These are phyloP conservation scores for Saccharomycopsis sp. DNA, from an alignment of 805 yeast species.

Conservation along the genomic window DNA sequence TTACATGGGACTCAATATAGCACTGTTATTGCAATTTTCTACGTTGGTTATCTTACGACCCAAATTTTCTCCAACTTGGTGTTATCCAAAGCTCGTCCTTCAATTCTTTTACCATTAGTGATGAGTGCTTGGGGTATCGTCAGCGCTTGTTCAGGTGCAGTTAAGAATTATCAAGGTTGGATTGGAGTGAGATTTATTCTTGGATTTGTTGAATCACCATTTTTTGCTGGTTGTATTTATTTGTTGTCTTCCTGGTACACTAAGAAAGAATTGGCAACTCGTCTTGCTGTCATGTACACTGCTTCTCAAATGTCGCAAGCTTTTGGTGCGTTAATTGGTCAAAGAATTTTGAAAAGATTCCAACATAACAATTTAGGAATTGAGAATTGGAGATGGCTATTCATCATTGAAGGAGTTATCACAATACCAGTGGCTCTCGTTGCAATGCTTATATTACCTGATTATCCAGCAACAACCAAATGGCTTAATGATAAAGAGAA, in stretches of 20 bases:
- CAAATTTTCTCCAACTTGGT: conserved; percentile 42
- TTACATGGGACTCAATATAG: conserved; percentile 39
- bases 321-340: conserved; percentile 48
- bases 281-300: conserved; percentile 43
- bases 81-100: conserved; percentile 44
- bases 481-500: conserved; percentile 33
- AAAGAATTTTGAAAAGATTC: conserved; percentile 33
- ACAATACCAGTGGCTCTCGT: conserved; percentile 34
- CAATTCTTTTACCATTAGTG: conserved; percentile 40
- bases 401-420: conserved; percentile 43
- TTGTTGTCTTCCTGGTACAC: conserved; percentile 33
- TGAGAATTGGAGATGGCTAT: conserved; percentile 45
- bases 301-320: conserved; percentile 50
- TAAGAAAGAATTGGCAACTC: conserved; percentile 40
- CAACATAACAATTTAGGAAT: conserved; percentile 23
- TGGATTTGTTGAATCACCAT: conserved; percentile 42
- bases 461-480: conserved; percentile 34
- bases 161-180: conserved; percentile 37
- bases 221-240: conserved; percentile 38
- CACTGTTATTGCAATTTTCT: conserved; percentile 42
- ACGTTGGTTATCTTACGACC: conserved; percentile 41
- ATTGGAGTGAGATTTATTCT: conserved; percentile 38
- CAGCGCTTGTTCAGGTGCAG: conserved; percentile 40
- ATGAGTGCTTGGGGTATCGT: conserved; percentile 32
- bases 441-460: conserved; percentile 33